Conservation (phyloP, 177 flowering plant species). For the Vitis hybrid region DNA sequence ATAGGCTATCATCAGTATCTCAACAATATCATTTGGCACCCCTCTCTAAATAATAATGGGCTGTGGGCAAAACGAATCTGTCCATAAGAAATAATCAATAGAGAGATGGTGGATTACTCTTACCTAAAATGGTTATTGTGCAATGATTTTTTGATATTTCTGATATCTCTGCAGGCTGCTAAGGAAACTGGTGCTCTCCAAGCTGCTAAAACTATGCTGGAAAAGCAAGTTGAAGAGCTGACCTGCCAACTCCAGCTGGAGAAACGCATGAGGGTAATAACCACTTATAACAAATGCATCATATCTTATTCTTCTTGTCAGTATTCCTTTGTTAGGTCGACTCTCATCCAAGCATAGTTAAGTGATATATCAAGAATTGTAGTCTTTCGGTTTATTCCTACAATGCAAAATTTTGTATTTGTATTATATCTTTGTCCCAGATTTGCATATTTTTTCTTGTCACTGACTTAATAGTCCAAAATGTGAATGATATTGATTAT, state of each 20-base stretch:
- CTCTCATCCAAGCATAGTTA: not conserved
- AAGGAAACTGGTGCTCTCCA: conserved; percentile 94
- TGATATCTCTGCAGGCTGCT: conserved; percentile 61
- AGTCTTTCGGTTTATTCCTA: not conserved
- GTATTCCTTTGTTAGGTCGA: conserved; percentile 1
- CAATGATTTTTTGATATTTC: not conserved
- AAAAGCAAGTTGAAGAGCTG: conserved; percentile 94
- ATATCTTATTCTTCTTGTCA: too few species aligned
- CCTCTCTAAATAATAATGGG: too few species aligned
- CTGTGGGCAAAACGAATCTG: too few species aligned
- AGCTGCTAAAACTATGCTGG: conserved; percentile 85
- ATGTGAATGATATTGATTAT: not conserved
- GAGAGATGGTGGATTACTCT: too few species aligned
- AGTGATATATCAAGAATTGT: too few species aligned
- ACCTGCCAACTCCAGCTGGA: conserved; percentile 80
- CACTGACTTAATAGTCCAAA: not conserved
- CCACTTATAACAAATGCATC: too few species aligned
- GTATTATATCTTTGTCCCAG: not conserved
- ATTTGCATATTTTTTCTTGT: not conserved
- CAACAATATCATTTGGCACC: too few species aligned
- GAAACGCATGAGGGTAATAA: conserved; percentile 80
- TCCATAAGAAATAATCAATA: too few species aligned
- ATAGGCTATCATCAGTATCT: too few species aligned
- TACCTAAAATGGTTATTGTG: too few species aligned
- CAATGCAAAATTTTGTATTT: not conserved